Evolutionary conservation across 2,329 filamentous ascomycete genomes (phyloP).

Genomic region (Trichoderma semiorbis): DNA sequence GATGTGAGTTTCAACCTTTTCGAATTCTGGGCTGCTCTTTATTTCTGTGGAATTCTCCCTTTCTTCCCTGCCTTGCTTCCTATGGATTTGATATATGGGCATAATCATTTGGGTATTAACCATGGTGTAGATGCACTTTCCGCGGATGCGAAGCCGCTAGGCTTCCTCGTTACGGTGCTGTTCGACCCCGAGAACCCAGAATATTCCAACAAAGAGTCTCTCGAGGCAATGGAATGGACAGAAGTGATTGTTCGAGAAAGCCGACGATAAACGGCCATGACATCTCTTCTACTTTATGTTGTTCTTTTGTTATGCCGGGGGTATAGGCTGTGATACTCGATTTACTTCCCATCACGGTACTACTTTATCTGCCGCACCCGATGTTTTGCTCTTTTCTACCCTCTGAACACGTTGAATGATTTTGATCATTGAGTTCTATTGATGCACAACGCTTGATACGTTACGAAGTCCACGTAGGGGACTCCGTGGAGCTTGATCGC

Average conservation of each 20-base stretch:
- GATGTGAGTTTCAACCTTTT: constrained; percentile 26
- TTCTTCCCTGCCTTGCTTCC: too few relatives aligned
- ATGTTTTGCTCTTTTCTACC: not conserved
- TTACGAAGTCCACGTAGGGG: not conserved
- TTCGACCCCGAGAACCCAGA: constrained; percentile 30
- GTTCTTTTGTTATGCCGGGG: not conserved
- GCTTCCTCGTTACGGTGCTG: constrained; percentile 35
- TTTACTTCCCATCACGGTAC: not conserved
- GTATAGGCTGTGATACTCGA: not conserved
- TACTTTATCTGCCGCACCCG: not conserved
- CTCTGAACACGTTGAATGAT: not conserved
- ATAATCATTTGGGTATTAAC: not conserved
- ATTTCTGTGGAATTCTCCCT: too few relatives aligned
- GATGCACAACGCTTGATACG: not conserved
- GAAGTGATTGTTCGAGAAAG: constrained; percentile 25
- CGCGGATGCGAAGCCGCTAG: constrained; percentile 25
- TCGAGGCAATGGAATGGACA: constrained; percentile 29
- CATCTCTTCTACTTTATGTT: not conserved
- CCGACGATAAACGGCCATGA: not conserved
- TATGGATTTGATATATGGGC: not conserved
- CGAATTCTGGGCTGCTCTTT: not conserved
- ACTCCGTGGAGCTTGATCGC: not conserved
- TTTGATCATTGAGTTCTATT: not conserved
- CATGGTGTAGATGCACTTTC: not conserved
- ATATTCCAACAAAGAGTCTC: constrained; percentile 26